phyloP scores from a whole-genome alignment of 768 basidiomycete species.

The Collybia nuda region DNA sequence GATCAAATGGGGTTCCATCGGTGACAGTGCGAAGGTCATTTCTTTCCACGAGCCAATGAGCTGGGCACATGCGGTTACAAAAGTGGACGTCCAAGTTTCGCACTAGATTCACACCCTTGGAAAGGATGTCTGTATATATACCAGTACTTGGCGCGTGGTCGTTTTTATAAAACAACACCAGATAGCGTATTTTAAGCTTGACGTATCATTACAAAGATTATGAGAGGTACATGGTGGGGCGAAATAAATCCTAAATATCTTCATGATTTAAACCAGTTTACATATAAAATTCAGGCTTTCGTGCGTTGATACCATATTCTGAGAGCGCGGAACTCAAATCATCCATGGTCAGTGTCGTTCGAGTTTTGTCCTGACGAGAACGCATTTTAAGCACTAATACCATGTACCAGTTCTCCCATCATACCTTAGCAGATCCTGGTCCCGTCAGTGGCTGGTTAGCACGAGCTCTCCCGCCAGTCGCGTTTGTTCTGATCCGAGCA shows the following conservation, averaged over 20 bases:
- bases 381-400: neutral
- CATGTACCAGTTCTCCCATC: neutral
- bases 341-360: constrained; percentile 96
- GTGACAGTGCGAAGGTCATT: constrained; percentile 9
- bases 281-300: constrained; percentile 93
- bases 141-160: no score
- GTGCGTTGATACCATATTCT: constrained; percentile 95
- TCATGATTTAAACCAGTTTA: constrained; percentile 27
- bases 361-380: constrained; percentile 79
- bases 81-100: neutral
- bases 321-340: constrained; percentile 88
- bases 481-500: constrained; percentile 92
- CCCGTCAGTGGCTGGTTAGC: constrained; percentile 57
- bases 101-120: no score
- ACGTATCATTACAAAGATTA: neutral
- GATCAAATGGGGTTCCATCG: constrained; percentile 52
- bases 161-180: neutral
- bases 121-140: no score
- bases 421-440: constrained; percentile 65
- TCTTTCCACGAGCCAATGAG: no score
- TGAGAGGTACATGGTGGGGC: neutral
- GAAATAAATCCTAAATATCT: neutral
- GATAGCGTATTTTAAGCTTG: neutral
- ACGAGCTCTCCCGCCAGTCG: constrained; percentile 69
- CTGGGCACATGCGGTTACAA: neutral